Percentiles rank a stretch among this genome's conserved stretches.
Conservation (phyloP, 2,329 filamentous ascomycete species). For the Aspergillus pseudoglaucus region DNA sequence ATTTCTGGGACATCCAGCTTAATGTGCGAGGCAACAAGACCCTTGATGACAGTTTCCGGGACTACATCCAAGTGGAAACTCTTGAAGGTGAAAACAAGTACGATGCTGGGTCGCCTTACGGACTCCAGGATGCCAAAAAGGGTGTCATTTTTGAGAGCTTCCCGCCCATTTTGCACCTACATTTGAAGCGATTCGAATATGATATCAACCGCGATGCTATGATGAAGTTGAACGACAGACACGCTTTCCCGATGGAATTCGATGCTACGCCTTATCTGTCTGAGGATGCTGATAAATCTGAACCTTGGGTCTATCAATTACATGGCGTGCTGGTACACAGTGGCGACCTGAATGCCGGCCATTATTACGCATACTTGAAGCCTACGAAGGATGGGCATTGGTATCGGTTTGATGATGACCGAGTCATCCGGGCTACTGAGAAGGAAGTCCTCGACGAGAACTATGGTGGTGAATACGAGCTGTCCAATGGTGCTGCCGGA, state of each 20-base stretch:
- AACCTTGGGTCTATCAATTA: slow-evolving; percentile 85
- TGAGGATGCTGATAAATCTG: slow-evolving; percentile 76
- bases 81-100: slow-evolving; percentile 99
- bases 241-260: slow-evolving; percentile 45
- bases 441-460: slow-evolving; percentile 94
- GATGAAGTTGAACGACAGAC: slow-evolving; percentile 75
- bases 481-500: slow-evolving; percentile 50
- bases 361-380: slow-evolving; percentile 97
- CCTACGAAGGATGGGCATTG: slow-evolving; percentile 89
- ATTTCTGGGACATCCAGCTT: slow-evolving; percentile 98
- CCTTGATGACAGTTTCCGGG: slow-evolving; percentile 86
- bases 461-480: slow-evolving; percentile 78
- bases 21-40: slow-evolving; percentile 94
- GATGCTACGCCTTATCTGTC: slow-evolving; percentile 76
- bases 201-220: slow-evolving; percentile 93
- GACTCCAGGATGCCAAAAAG: slow-evolving; percentile 93
- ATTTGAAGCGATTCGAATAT: slow-evolving; percentile 96
- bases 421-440: slow-evolving; percentile 87
- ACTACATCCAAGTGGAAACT: slow-evolving; percentile 94
- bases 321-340: slow-evolving; percentile 95
- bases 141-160: slow-evolving; percentile 96
- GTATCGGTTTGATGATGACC: slow-evolving; percentile 95
- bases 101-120: slow-evolving; percentile 80
- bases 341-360: slow-evolving; percentile 91
- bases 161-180: slow-evolving; percentile 86